Evolutionary conservation across 768 basidiomycete species (phyloP).

Genomic region (Rhizopogon vesiculosus): DNA sequence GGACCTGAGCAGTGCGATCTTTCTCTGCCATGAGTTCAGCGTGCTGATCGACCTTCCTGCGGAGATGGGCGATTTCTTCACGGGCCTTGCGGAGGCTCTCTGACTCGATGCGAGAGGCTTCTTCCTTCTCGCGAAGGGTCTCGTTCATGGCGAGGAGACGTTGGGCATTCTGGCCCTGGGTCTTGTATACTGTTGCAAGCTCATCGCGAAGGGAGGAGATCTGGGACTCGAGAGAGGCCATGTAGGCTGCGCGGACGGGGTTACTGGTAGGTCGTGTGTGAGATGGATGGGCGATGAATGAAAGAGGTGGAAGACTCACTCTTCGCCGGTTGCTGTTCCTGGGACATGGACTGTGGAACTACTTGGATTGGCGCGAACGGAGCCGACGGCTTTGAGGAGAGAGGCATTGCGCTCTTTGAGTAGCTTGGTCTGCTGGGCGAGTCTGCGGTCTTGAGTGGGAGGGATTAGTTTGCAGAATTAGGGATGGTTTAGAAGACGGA

Average conservation of each 20-base stretch:
- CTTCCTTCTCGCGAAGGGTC: slow-evolving; percentile 90
- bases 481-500: slow-evolving; percentile 23
- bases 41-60: slow-evolving; percentile 79
- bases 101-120: slow-evolving; percentile 72
- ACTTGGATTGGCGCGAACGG: slow-evolving; percentile 58
- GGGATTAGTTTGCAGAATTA: slow-evolving; percentile 10
- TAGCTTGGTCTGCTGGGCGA: slow-evolving; percentile 88
- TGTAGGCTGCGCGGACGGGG: slow-evolving; percentile 82
- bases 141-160: slow-evolving; percentile 92
- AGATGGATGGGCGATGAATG: background rate
- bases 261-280: slow-evolving; percentile 42
- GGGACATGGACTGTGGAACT: slow-evolving; percentile 59
- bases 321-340: slow-evolving; percentile 52
- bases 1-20: slow-evolving; percentile 83
- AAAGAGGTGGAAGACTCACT: slow-evolving; percentile 42
- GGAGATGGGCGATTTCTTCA: slow-evolving; percentile 68
- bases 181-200: slow-evolving; percentile 91
- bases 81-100: slow-evolving; percentile 74
- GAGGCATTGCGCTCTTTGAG: slow-evolving; percentile 91
- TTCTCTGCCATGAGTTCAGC: slow-evolving; percentile 84
- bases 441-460: slow-evolving; percentile 65
- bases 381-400: slow-evolving; percentile 77
- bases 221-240: slow-evolving; percentile 89
- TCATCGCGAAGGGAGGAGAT: slow-evolving; percentile 90
- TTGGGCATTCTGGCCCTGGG: slow-evolving; percentile 94